phyloP scores from a whole-genome alignment of 1,139 yeast genomes.

The Yamadazyma buinensis region DNA sequence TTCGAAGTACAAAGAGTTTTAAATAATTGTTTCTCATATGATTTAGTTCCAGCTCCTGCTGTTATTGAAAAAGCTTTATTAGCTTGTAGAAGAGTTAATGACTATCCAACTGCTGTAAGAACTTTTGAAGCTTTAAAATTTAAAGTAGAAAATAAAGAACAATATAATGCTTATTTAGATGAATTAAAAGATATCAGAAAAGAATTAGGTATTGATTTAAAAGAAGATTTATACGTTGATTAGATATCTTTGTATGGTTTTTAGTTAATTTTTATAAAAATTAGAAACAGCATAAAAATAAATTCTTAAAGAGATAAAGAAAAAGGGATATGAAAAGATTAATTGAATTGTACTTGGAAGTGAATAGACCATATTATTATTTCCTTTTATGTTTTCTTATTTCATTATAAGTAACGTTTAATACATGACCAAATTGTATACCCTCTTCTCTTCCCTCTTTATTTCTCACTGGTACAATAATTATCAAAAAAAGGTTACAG shows the following conservation, averaged over 20 bases:
- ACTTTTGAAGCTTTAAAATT: slow-evolving; percentile 92
- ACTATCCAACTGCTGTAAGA: slow-evolving; percentile 97
- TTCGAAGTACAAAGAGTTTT: slow-evolving; percentile 88
- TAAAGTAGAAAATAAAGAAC: slow-evolving; percentile 92
- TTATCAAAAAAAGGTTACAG: too few relatives aligned
- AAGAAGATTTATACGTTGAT: slow-evolving; percentile 73
- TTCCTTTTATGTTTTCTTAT: too few relatives aligned
- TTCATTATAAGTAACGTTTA: too few relatives aligned
- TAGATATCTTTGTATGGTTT: slow-evolving; percentile 3
- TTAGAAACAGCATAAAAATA: too few relatives aligned
- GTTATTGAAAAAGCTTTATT: slow-evolving; percentile 94
- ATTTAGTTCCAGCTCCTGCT: slow-evolving; percentile 96
- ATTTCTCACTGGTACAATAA: too few relatives aligned
- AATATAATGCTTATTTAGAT: slow-evolving; percentile 92
- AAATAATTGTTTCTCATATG: slow-evolving; percentile 97
- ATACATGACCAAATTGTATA: too few relatives aligned
- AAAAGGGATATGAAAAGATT: too few relatives aligned
- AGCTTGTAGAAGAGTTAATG: slow-evolving; percentile 99
- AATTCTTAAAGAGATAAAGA: too few relatives aligned
- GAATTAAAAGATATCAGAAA: slow-evolving; percentile 89
- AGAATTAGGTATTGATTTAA: slow-evolving; percentile 90
- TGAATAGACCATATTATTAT: too few relatives aligned
- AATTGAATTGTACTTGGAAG: too few relatives aligned
- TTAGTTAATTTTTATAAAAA: too few relatives aligned
- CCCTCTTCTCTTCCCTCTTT: too few relatives aligned